Conservation (phyloP, 1,284 basidiomycete genomes). For the Ganoderma lucidum region DNA sequence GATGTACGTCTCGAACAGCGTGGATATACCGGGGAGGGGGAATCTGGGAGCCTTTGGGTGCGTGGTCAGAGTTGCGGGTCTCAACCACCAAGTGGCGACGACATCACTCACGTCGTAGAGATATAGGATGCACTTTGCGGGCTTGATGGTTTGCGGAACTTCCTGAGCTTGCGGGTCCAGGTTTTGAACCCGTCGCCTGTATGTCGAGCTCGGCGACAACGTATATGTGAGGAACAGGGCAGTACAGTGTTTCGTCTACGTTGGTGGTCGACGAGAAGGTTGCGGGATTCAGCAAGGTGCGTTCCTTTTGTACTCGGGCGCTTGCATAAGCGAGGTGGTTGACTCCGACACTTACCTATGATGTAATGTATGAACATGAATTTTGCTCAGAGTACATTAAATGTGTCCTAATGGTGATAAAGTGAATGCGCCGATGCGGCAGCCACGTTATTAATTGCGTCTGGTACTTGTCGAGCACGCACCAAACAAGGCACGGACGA, state of each 20-base stretch:
- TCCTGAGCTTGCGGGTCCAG: neutral
- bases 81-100: neutral
- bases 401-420: too few species aligned
- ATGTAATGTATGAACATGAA: too few species aligned
- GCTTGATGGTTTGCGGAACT: conserved; percentile 4
- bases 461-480: too few species aligned
- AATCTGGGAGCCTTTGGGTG: neutral
- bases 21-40: conserved; percentile 3
- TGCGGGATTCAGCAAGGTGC: neutral
- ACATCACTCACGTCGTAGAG: neutral
- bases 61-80: neutral
- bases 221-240: neutral
- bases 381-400: too few species aligned
- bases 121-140: conserved; percentile 7
- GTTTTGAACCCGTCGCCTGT: neutral
- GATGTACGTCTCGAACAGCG: conserved; percentile 7
- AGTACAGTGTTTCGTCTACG: neutral
- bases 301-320: neutral
- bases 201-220: neutral
- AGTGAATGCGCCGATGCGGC: too few species aligned
- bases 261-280: too few species aligned
- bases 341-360: too few species aligned
- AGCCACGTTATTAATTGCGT: too few species aligned
- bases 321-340: too few species aligned
- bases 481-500: too few species aligned